A percentile compares a stretch with the other conserved stretches of the same genome.
phyloP scores from a whole-genome alignment of 306 rosid species.

The Rosa persica region DNA sequence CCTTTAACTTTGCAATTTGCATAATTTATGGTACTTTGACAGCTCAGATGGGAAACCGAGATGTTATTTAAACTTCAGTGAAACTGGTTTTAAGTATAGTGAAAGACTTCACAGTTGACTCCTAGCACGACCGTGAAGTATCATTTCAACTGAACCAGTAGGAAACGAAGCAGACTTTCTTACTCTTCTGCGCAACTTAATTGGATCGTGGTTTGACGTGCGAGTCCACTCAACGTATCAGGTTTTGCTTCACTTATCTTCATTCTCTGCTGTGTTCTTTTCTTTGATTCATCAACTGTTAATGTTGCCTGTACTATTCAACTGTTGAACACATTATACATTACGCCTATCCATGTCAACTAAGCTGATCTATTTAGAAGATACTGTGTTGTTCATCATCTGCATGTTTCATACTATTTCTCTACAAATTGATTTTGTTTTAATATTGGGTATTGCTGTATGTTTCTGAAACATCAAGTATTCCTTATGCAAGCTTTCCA shows the following conservation, averaged over 20 bases:
- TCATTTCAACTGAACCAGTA: background rate
- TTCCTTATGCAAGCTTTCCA: background rate
- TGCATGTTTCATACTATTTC: background rate
- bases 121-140: background rate
- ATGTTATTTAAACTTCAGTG: background rate
- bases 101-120: background rate
- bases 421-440: background rate
- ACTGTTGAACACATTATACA: background rate
- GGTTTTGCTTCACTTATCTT: conserved; percentile 14
- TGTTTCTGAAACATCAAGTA: too few relatives aligned
- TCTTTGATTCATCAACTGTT: background rate
- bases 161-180: background rate
- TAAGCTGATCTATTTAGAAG: background rate
- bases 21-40: background rate
- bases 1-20: background rate
- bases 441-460: background rate
- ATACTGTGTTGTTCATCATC: background rate
- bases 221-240: background rate
- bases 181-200: background rate
- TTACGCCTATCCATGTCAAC: background rate
- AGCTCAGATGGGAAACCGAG: background rate
- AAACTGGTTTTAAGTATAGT: background rate
- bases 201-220: background rate
- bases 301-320: background rate
- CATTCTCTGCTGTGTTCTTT: background rate